Percentiles rank a stretch among this genome's conserved stretches.
Conservation (phyloP, 495 filamentous ascomycete species). For the Collariella sp. region DNA sequence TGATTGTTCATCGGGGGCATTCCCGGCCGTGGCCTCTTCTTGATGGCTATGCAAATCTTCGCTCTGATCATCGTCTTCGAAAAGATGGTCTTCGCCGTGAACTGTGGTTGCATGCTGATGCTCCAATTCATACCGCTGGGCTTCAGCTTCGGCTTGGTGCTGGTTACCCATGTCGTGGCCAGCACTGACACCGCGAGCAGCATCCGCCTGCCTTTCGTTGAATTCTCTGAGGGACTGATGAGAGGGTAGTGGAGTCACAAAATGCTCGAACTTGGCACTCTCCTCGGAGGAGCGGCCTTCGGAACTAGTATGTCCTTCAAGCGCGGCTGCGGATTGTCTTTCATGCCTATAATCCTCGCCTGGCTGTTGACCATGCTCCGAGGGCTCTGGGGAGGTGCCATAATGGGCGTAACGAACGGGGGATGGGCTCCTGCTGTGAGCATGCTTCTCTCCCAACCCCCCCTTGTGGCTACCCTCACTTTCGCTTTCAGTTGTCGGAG, state of each 20-base stretch:
- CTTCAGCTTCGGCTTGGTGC: not conserved
- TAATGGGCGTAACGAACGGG: not conserved
- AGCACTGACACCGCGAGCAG: not conserved
- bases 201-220: not conserved
- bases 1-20: not conserved
- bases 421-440: not conserved
- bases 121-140: not conserved
- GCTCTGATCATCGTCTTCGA: constrained; percentile 19
- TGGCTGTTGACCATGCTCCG: not conserved
- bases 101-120: constrained; percentile 19
- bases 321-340: too few species aligned
- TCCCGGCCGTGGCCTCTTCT: not conserved
- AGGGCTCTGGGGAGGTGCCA: not conserved
- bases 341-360: not conserved
- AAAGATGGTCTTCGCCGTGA: constrained; percentile 19
- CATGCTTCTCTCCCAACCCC: not conserved
- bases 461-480: too few species aligned
- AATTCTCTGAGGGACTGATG: not conserved
- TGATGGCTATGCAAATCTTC: not conserved
- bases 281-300: not conserved
- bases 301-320: not conserved
- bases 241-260: constrained; percentile 7
- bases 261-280: not conserved
- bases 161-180: not conserved
- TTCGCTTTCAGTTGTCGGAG: not conserved